Evolutionary conservation across 768 basidiomycete species (phyloP).

Genomic region (Agrocybe chaxingu): DNA sequence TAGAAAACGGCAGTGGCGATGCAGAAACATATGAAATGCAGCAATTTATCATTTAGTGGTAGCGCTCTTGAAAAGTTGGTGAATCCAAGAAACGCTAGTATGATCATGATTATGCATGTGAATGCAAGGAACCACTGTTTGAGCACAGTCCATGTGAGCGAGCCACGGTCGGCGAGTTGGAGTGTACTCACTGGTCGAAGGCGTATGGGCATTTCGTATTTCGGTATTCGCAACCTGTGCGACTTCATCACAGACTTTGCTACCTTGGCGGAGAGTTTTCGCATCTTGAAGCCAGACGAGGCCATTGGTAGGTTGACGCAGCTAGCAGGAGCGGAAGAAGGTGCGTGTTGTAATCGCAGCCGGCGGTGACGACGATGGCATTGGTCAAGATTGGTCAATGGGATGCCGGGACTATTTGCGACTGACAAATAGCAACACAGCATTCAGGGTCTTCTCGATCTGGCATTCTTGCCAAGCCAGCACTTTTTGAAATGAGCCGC

Average conservation of each 20-base stretch:
- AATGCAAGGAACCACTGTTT: slow-evolving; percentile 78
- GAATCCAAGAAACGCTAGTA: slow-evolving; percentile 74
- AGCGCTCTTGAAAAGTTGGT: slow-evolving; percentile 63
- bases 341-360: no score
- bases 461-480: not conserved
- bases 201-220: slow-evolving; percentile 68
- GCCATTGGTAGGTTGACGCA: not conserved
- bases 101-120: slow-evolving; percentile 63
- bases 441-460: slow-evolving; percentile 2
- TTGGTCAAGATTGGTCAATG: not conserved
- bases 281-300: slow-evolving; percentile 7
- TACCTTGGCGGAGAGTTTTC: slow-evolving; percentile 39
- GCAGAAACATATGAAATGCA: slow-evolving; percentile 76
- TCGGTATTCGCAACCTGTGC: slow-evolving; percentile 56
- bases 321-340: no score
- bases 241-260: slow-evolving; percentile 72
- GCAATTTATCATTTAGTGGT: slow-evolving; percentile 75
- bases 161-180: not conserved
- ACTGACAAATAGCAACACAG: slow-evolving; percentile 9
- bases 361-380: not conserved
- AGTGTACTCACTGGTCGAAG: slow-evolving; percentile 57
- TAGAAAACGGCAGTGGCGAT: slow-evolving; percentile 80
- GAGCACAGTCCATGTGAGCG: not conserved
- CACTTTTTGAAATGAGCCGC: slow-evolving; percentile 33
- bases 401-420: not conserved